These are phyloP conservation scores for Paramecium pentaurelia DNA, from an alignment of 73 alveolate species.

Conservation along the genomic window DNA sequence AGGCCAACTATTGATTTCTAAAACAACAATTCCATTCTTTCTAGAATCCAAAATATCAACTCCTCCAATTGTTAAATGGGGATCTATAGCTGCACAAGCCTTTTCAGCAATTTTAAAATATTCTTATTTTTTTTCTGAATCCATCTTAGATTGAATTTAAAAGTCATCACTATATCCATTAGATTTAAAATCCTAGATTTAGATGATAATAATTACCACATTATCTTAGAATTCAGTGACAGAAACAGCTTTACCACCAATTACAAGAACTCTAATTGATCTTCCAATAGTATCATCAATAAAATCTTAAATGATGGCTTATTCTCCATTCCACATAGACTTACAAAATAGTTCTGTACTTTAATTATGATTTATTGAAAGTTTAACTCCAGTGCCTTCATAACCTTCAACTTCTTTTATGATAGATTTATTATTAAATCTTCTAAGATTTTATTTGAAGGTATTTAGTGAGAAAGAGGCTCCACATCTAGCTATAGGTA, in stretches of 20 bases:
- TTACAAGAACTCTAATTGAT: constrained; percentile 4
- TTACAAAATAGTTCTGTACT: background rate
- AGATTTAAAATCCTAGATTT: background rate
- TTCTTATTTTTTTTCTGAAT: background rate
- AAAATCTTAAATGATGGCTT: background rate
- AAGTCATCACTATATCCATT: constrained; percentile 28
- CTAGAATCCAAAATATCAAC: background rate
- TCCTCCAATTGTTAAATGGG: background rate
- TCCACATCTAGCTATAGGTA: background rate
- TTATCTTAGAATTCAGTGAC: background rate
- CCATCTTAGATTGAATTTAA: background rate
- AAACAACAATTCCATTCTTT: background rate
- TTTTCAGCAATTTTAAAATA: background rate
- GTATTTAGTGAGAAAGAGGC: background rate
- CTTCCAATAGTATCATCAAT: background rate
- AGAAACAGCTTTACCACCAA: constrained; percentile 12
- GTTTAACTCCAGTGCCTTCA: constrained; percentile 10
- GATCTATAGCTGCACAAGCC: background rate
- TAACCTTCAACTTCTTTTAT: background rate
- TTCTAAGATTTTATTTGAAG: background rate
- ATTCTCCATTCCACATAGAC: background rate
- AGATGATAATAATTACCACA: background rate
- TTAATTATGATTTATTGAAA: background rate
- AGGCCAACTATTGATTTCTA: constrained; percentile 44
- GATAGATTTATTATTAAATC: background rate